Percentiles rank a stretch among this genome's conserved stretches.
Conservation (phyloP, 306 rosid species). For the Gynostemma pentaphyllum region DNA sequence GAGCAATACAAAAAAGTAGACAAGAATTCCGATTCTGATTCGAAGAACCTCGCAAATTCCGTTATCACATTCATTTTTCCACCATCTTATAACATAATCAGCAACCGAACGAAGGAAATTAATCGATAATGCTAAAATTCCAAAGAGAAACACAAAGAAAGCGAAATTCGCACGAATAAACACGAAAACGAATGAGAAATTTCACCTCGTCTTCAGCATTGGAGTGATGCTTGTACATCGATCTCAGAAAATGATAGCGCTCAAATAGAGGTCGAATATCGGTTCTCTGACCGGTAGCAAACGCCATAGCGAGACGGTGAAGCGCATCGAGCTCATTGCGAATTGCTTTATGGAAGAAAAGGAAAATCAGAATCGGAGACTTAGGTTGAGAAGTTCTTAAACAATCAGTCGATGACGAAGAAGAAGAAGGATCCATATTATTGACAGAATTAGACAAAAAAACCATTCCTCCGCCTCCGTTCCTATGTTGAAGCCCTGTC, state of each 20-base stretch:
- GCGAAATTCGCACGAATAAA: not conserved
- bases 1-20: not conserved
- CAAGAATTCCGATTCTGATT: not conserved
- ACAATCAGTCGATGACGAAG: slow-evolving; percentile 26
- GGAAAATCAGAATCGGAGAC: slow-evolving; percentile 82
- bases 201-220: slow-evolving; percentile 98
- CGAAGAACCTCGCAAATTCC: not conserved
- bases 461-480: slow-evolving; percentile 73
- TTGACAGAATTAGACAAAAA: slow-evolving; percentile 50
- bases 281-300: slow-evolving; percentile 62
- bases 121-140: slow-evolving; percentile 1
- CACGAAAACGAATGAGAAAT: slow-evolving; percentile 16
- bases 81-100: not conserved
- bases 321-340: slow-evolving; percentile 84
- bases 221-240: slow-evolving; percentile 84
- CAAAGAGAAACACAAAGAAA: not conserved
- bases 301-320: slow-evolving; percentile 74
- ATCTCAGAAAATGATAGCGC: slow-evolving; percentile 71
- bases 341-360: slow-evolving; percentile 80
- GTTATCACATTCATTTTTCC: not conserved
- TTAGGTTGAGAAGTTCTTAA: slow-evolving; percentile 37
- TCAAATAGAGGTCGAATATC: slow-evolving; percentile 61
- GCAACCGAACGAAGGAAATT: not conserved
- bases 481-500: slow-evolving; percentile 44
- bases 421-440: slow-evolving; percentile 47